Conservation (phyloP, 23 red algal genomes). For the Gracilariopsis chorda region DNA sequence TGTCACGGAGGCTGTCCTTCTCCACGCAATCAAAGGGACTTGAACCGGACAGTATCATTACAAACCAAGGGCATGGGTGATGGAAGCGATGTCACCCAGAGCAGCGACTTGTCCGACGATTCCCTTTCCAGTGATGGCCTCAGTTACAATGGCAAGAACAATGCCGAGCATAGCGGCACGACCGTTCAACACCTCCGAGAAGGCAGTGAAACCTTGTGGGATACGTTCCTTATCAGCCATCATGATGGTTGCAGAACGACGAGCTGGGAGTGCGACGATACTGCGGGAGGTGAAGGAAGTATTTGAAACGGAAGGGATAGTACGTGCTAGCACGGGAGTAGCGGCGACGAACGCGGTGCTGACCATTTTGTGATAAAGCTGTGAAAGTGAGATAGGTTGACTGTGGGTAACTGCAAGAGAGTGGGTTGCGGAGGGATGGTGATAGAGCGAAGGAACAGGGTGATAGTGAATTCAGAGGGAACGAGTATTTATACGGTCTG, state of each 20-base stretch:
- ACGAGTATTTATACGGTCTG: neutral
- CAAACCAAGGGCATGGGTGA: neutral
- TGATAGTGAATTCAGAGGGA: neutral
- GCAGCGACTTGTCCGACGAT: slow-evolving; percentile 39
- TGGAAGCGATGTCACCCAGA: neutral
- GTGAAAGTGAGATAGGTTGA: too few relatives aligned
- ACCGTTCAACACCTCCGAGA: slow-evolving; percentile 57
- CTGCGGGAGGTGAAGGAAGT: slow-evolving; percentile 35
- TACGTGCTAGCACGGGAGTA: slow-evolving; percentile 18
- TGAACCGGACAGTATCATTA: too few relatives aligned
- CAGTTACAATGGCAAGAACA: slow-evolving; percentile 31
- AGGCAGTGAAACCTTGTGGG: slow-evolving; percentile 46
- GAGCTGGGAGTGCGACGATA: neutral
- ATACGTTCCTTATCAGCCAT: slow-evolving; percentile 37
- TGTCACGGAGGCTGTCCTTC: too few relatives aligned
- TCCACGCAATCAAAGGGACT: too few relatives aligned
- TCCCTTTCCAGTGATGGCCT: slow-evolving; percentile 50
- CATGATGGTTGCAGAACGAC: neutral
- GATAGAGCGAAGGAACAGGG: neutral
- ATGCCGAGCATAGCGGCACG: slow-evolving; percentile 56
- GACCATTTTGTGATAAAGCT: slow-evolving; percentile 2
- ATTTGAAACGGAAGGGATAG: neutral
- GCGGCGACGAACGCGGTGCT: slow-evolving; percentile 49
- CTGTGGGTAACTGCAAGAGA: neutral
- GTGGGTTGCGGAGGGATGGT: neutral